Percentiles rank a stretch among this genome's conserved stretches.
phyloP scores from a whole-genome alignment of 495 filamentous ascomycete species.

The Penicillium herquei region DNA sequence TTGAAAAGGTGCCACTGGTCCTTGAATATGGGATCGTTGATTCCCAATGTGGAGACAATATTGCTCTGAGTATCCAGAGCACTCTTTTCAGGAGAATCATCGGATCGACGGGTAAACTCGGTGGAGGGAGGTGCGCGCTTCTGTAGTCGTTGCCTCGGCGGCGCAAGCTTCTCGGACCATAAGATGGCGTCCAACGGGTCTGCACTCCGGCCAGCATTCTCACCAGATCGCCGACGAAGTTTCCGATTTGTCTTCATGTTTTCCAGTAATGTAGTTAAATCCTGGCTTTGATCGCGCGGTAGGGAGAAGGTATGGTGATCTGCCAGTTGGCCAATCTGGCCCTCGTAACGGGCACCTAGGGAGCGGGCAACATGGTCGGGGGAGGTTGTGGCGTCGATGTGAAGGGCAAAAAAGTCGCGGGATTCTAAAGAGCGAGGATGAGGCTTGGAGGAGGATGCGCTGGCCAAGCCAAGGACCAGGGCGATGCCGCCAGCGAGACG shows the following conservation, averaged over 20 bases:
- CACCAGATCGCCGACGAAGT: constrained; percentile 52
- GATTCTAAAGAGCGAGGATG: constrained; percentile 61
- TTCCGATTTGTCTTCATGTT: constrained; percentile 55
- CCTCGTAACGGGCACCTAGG: constrained; percentile 80
- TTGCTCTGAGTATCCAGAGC: constrained; percentile 57
- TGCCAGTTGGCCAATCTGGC: constrained; percentile 72
- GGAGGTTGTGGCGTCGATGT: constrained; percentile 62
- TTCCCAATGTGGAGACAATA: constrained; percentile 63
- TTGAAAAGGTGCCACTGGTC: constrained; percentile 98
- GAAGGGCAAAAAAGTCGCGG: constrained; percentile 88
- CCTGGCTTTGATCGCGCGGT: constrained; percentile 47
- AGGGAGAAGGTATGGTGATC: constrained; percentile 86
- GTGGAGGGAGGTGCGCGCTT: constrained; percentile 66
- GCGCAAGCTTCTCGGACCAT: constrained; percentile 77
- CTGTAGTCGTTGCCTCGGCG: constrained; percentile 63
- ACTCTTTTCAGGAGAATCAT: constrained; percentile 35
- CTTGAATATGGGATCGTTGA: constrained; percentile 84
- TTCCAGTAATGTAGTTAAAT: constrained; percentile 60
- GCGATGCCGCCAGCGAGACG: constrained; percentile 40
- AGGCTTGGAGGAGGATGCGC: constrained; percentile 41
- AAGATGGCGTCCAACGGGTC: constrained; percentile 70
- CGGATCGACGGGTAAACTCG: constrained; percentile 5
- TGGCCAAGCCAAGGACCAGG: constrained; percentile 34
- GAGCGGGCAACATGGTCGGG: constrained; percentile 71
- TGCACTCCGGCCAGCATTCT: constrained; percentile 38